phyloP scores from a whole-genome alignment of 1,139 yeast species.

The Sugiyamaella paludigena region DNA sequence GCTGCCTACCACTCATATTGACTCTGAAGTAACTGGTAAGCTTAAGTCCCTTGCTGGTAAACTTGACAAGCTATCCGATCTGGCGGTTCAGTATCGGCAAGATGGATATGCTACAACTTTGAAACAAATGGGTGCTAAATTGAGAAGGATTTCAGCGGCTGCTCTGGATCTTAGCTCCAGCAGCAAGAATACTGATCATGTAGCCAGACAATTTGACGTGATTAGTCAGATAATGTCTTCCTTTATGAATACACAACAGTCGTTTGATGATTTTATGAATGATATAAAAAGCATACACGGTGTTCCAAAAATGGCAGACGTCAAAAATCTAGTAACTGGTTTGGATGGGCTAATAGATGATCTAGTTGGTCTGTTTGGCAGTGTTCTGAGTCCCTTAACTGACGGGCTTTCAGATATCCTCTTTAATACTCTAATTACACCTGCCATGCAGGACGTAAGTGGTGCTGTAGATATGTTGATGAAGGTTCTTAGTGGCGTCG shows the following conservation, averaged over 20 bases:
- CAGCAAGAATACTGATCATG: slow-evolving; percentile 5
- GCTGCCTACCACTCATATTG: slow-evolving; percentile 25
- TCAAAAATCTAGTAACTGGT: slow-evolving; percentile 32
- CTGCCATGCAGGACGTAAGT: slow-evolving; percentile 36
- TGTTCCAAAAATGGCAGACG: slow-evolving; percentile 28
- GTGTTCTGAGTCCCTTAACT: slow-evolving; percentile 27
- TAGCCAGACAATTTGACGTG: slow-evolving; percentile 11
- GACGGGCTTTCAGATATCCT: slow-evolving; percentile 29
- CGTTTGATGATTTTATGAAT: slow-evolving; percentile 22
- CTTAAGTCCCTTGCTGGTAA: slow-evolving; percentile 22
- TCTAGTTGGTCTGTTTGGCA: slow-evolving; percentile 26
- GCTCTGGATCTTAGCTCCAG: background rate
- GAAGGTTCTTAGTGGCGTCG: slow-evolving; percentile 31
- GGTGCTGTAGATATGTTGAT: slow-evolving; percentile 36
- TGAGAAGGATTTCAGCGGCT: slow-evolving; percentile 4
- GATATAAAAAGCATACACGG: slow-evolving; percentile 24
- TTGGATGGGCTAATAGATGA: slow-evolving; percentile 36
- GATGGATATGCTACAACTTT: slow-evolving; percentile 5
- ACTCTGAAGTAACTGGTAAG: slow-evolving; percentile 17
- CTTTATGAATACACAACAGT: slow-evolving; percentile 27
- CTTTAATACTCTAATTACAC: slow-evolving; percentile 27
- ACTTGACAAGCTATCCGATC: slow-evolving; percentile 19
- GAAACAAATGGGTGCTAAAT: slow-evolving; percentile 10
- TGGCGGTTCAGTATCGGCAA: slow-evolving; percentile 19
- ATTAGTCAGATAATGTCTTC: slow-evolving; percentile 20